Evolutionary conservation across 371 early-diverging fungal genomes (phyloP).

Genomic region (Fennellomyces sp.): DNA sequence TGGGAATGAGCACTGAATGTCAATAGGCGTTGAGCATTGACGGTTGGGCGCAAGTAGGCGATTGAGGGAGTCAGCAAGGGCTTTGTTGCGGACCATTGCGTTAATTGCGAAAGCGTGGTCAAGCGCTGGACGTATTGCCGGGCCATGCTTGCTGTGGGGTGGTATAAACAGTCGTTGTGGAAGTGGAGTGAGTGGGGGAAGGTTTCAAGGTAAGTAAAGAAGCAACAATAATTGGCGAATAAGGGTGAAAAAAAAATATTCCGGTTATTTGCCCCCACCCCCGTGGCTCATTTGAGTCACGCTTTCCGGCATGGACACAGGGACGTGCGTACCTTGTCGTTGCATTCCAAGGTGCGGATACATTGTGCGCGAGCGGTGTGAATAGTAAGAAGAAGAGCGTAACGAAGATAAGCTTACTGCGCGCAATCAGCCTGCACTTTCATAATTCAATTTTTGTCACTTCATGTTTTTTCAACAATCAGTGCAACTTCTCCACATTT

Average conservation of each 20-base stretch:
- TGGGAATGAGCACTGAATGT: slow-evolving; percentile 8
- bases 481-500: slow-evolving; percentile 3
- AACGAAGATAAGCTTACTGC: background rate
- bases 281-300: background rate
- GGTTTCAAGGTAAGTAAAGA: background rate
- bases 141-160: slow-evolving; percentile 14
- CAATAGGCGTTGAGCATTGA: slow-evolving; percentile 18
- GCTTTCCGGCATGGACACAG: background rate
- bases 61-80: slow-evolving; percentile 15
- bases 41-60: slow-evolving; percentile 17
- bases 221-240: background rate
- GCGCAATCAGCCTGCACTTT: background rate
- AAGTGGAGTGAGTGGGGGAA: no score
- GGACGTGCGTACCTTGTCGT: background rate
- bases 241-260: background rate
- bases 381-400: background rate
- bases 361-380: background rate
- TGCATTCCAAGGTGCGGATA: background rate
- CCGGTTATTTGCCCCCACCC: background rate
- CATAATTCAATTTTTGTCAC: background rate
- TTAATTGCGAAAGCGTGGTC: slow-evolving; percentile 19
- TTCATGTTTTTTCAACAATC: background rate
- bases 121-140: slow-evolving; percentile 26
- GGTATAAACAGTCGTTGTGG: background rate
- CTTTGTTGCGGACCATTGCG: slow-evolving; percentile 13